Base-by-base conservation (phyloP, 345 rosid genomes). In the Populus nigra region DNA sequence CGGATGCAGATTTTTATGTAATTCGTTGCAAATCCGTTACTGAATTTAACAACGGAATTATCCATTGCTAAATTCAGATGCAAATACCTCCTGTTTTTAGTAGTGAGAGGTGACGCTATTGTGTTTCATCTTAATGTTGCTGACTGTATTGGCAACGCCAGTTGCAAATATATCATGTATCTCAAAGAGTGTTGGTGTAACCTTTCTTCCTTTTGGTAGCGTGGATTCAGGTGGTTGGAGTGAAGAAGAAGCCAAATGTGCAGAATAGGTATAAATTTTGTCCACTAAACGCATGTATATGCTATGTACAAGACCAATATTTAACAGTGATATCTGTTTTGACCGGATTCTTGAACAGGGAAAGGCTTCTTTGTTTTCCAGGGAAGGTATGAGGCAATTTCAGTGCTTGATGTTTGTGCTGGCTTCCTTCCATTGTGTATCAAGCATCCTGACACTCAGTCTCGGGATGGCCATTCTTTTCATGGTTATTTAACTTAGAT, bases 91-190 rank as follows among this genome's bases (percentile, higher is more conserved):
- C n/a, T n/a, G n/a, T n/a, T n/a, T n/a, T n/a, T n/a, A n/a, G n/a
- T n/a, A n/a, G n/a, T n/a, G n/a, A n/a, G 97, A 90, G 68, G 78
- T 94, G 87, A 88, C 89, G 97, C 78, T 90, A 36, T 27, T 91
- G 86, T 97, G 98, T 61, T 94, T 94, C 88, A 85, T 90, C 69
- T 92, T 96, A 13, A 73, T 94, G 87, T 80, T 92, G 65, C 83
- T 94, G 31, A 88, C 94, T 8, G 80, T 81, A 22, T 55, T 85
- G 35, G 93, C 91, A 84, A 89, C 84, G 79, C 59, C 33, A 31
- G 92, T 94, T 62, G 87, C 96, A 17, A 89, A 71, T 2, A 90
- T 92, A 33, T 33, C 1, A 7, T 94, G 98, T 69, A 84, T 94
- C 63, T 81, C 94, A 31, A 41, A 73, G 59, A 83, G 80, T 31